Base-by-base conservation (phyloP, 2,329 filamentous ascomycete species). In the Diaporthe citrichinensis region DNA sequence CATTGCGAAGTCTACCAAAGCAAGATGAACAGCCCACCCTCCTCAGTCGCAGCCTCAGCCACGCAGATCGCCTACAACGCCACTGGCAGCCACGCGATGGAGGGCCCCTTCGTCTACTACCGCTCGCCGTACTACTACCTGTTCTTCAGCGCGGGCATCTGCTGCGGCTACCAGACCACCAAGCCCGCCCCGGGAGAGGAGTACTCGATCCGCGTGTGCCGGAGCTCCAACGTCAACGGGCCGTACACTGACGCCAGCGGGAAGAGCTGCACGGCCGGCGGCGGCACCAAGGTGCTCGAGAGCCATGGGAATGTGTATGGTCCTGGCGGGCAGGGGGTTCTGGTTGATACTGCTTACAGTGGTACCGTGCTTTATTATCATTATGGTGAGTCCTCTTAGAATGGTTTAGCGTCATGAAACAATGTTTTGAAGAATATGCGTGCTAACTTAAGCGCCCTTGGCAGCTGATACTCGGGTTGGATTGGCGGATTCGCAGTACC, bases 311-410 rank as follows among this genome's bases (percentile, higher is more conserved):
- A 82, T 31, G 87, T 92, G 0, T 93, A 93, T 79, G 91, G 88
- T 28, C 91, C 91, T 25, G 92, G 91, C 76, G 91, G 92, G 58
- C 90, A 93, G 79, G 90, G 90, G 46, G 88, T 92, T 0, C 88
- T 89, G 79, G 84, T 86, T 10, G 90, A 92, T 76, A 79, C 83
- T 0, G 83, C 78, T 0, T 79, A 84, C 17, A 49, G 20, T 20
- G 90, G 90, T 0, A 85, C 87, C n/a, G 86, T 92, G 15, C 83
- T 92, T 4, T 92, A 92, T 80, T 92, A 92, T 79, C 90, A 92
- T 78, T 92, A 92, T 77, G 84, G 84, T 83, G 78, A 82, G 76
- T 71, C 2, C 1, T 25, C 44, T 7, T 7, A 2, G 14, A 3
- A 6, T 10, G 1, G 0, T 15, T 8, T 0, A n/a, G 17, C 23